Conservation (phyloP, 495 filamentous ascomycete species). For the Viridothelium virens region DNA sequence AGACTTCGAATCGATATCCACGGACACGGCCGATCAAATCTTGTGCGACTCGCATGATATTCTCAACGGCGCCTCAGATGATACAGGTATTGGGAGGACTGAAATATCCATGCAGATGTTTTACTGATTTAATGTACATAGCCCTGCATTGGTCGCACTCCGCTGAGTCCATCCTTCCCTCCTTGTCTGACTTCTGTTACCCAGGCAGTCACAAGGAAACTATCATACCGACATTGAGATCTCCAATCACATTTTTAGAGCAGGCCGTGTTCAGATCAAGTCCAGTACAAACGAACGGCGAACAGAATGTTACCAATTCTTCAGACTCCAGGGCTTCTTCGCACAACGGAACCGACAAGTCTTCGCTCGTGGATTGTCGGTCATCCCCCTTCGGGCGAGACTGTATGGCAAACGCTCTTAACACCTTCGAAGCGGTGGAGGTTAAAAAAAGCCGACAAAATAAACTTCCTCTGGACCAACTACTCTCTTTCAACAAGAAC, state of each 20-base stretch:
- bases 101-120: not conserved
- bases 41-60: not conserved
- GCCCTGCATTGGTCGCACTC: not conserved
- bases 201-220: not conserved
- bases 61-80: not conserved
- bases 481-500: not conserved
- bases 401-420: not conserved
- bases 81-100: not conserved
- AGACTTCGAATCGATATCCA: not conserved
- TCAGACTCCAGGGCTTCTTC: not conserved
- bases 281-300: not conserved
- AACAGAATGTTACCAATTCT: not conserved
- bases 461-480: not conserved
- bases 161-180: not conserved
- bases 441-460: not conserved
- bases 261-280: not conserved
- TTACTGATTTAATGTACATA: not conserved
- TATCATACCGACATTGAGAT: not conserved
- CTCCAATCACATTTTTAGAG: not conserved
- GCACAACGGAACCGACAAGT: not conserved
- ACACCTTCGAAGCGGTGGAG: not conserved
- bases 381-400: not conserved
- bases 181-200: not conserved
- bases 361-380: not conserved
- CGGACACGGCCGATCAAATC: not conserved